Base-by-base conservation (phyloP, 176 grass and related monocot species). In the Carex cristatella region DNA sequence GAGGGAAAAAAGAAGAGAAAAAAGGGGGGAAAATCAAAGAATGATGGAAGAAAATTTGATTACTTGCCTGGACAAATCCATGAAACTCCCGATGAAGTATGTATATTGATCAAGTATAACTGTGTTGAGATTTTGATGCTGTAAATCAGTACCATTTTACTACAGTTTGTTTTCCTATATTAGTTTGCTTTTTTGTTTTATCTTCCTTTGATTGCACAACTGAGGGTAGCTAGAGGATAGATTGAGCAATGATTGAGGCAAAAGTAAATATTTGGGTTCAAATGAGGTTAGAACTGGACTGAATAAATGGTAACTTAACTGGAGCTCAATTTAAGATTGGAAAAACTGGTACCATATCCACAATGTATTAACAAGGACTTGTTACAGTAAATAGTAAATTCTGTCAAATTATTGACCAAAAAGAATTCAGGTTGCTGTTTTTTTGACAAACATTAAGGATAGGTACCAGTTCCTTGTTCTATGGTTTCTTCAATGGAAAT, bases 11-110 rank as follows among this genome's bases (percentile, higher is more conserved):
- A 28, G 35, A 82, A 48, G 59, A 82, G 62, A 15, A 82, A 10
- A n/a, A 57, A 80, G 35, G 16, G 66, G 5, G 62, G 48, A 11
- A 46, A 82, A 65, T 44, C 38, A 82, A 64, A 1, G 56, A 48
- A 53, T 63, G 79, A 23, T 16, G 79, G 42, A 44, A 69, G 11
- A 49, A 64, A 63, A 37, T 11, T 8, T 65, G 23, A 53, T 82
- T 64, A 51, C 37, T 54, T 87, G 11, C 79, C 79, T 40, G 56
- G 79, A 27, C 79, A 77, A 65, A 65, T 73, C 42, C 40, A 76
- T 77, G 79, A 64, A 58, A 82, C 79, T 10, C 79, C 66, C 10
- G 1, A 87, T 82, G 79, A 87, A 80, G 86, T 87, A 65, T 12
- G n/a, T 72, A 14, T 49, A 4, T 83, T 33, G 28, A 51, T 15